A percentile compares a stretch with the other conserved stretches of the same genome.
These are phyloP conservation scores for Aspergillus terreus DNA, from an alignment of 2,329 filamentous ascomycete species.

Conservation along the genomic window DNA sequence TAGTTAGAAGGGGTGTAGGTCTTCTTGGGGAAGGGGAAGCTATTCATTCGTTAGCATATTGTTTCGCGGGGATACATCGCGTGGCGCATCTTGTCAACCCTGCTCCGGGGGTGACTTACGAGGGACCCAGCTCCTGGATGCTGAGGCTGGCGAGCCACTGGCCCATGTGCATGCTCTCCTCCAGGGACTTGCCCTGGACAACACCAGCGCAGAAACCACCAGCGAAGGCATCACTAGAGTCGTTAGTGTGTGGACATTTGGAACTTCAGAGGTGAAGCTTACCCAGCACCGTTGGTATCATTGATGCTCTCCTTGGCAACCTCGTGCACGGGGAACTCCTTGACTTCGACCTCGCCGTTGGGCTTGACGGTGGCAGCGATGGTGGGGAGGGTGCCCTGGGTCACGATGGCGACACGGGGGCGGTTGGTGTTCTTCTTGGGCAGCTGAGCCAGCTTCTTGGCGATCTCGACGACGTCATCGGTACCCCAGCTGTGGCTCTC, in stretches of 20 bases:
- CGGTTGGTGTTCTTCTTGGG: conserved; percentile 89
- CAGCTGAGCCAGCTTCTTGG: conserved; percentile 76
- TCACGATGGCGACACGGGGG: conserved; percentile 84
- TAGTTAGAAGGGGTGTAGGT: conserved; percentile 55
- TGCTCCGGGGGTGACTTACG: conserved; percentile 59
- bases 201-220: conserved; percentile 90
- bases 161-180: conserved; percentile 79
- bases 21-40: conserved; percentile 80
- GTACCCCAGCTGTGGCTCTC: conserved; percentile 72
- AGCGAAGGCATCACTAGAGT: conserved; percentile 78
- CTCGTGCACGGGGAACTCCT: conserved; percentile 75
- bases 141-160: conserved; percentile 94
- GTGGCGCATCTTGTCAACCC: no score
- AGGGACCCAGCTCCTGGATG: conserved; percentile 92
- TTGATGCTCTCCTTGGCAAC: conserved; percentile 77
- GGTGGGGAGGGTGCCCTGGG: conserved; percentile 89
- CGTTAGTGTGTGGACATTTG: conserved; percentile 11
- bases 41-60: conserved; percentile 29
- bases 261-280: conserved; percentile 18
- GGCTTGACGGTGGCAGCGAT: conserved; percentile 72
- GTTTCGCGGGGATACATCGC: no score
- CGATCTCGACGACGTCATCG: conserved; percentile 79
- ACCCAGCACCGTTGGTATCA: conserved; percentile 92
- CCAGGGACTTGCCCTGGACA: conserved; percentile 76
- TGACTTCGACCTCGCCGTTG: conserved; percentile 60